phyloP scores from a whole-genome alignment of 2,329 filamentous ascomycete genomes.

The Monilinia polystroma region DNA sequence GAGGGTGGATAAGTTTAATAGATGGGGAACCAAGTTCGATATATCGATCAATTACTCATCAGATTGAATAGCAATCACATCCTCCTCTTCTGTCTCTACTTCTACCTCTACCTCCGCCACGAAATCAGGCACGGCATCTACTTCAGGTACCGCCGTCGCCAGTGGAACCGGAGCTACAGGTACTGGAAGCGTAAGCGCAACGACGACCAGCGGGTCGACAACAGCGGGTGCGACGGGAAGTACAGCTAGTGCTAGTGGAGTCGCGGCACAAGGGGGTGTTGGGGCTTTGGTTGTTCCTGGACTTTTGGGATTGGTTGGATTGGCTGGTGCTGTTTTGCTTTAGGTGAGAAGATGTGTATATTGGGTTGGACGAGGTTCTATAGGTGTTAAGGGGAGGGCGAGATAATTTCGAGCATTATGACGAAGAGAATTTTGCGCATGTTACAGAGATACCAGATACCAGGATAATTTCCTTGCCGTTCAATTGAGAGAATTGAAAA shows the following conservation, averaged over 20 bases:
- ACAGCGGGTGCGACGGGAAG: conserved; percentile 8
- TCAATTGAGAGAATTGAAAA: background rate
- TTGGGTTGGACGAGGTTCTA: background rate
- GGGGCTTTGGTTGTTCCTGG: conserved; percentile 11
- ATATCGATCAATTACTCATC: background rate
- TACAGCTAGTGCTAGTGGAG: background rate
- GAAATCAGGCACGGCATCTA: background rate
- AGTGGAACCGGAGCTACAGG: conserved; percentile 1
- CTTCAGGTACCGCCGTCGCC: background rate
- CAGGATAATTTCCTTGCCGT: background rate
- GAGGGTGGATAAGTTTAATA: background rate
- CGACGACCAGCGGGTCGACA: background rate
- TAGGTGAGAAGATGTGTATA: background rate
- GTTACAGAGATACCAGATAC: background rate
- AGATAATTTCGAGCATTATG: background rate
- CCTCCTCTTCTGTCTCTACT: background rate
- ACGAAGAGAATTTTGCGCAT: background rate
- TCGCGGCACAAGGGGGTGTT: background rate
- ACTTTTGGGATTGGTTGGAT: conserved; percentile 6
- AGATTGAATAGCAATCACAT: background rate
- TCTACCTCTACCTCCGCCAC: background rate
- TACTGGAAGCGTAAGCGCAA: conserved; percentile 2
- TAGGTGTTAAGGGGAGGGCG: background rate
- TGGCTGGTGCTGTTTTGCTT: background rate
- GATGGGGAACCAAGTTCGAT: background rate